phyloP scores from a whole-genome alignment of 768 basidiomycete genomes.

The Mycena belliarum region DNA sequence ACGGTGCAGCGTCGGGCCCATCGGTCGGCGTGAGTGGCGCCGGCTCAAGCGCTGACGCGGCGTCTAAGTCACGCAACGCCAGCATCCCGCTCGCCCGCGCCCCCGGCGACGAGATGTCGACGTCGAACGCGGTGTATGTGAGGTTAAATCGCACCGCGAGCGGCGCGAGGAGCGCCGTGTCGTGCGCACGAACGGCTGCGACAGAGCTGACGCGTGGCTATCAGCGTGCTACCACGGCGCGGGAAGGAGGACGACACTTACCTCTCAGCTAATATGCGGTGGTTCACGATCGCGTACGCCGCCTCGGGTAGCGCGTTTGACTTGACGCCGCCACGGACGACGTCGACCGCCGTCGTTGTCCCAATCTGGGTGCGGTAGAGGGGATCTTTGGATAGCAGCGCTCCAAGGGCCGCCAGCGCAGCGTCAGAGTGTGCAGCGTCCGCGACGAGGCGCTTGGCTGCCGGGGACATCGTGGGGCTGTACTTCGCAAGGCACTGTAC shows the following conservation, averaged over 20 bases:
- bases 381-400: conserved; percentile 27
- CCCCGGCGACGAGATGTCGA: conserved; percentile 19
- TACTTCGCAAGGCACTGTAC: conserved; percentile 50
- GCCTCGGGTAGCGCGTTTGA: conserved; percentile 63
- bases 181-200: conserved; percentile 30
- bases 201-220: conserved; percentile 31
- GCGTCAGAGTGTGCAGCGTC: neutral
- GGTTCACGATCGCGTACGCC: conserved; percentile 50
- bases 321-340: conserved; percentile 44
- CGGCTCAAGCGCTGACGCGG: conserved; percentile 43
- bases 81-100: conserved; percentile 30
- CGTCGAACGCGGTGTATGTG: conserved; percentile 41
- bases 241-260: conserved; percentile 7
- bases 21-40: conserved; percentile 48
- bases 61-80: conserved; percentile 38
- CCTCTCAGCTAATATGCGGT: conserved; percentile 49
- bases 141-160: conserved; percentile 41
- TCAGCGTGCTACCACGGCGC: neutral
- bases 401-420: conserved; percentile 32
- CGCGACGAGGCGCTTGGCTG: conserved; percentile 32
- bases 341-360: conserved; percentile 59
- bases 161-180: conserved; percentile 32
- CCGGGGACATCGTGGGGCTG: conserved; percentile 41
- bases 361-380: conserved; percentile 33
- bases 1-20: too few relatives aligned